Conservation (phyloP, 768 basidiomycete genomes). For the Leccinum obscurum region DNA sequence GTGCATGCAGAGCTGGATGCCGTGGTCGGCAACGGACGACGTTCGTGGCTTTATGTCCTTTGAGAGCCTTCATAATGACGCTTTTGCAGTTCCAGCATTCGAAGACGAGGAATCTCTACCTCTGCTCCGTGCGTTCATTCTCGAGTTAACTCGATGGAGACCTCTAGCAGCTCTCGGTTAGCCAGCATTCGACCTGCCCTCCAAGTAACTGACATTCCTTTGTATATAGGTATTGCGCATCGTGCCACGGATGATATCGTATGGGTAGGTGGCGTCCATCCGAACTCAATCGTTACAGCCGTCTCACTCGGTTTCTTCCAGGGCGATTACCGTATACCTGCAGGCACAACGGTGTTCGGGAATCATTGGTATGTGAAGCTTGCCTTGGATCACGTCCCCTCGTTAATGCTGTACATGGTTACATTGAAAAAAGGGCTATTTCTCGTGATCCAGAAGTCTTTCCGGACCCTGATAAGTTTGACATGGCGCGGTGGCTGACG, state of each 20-base stretch:
- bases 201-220: background rate
- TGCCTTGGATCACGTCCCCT: background rate
- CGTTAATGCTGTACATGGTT: background rate
- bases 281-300: background rate
- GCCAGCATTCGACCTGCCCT: background rate
- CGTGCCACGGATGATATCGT: conserved; percentile 19
- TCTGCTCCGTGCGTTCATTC: conserved; percentile 35
- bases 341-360: conserved; percentile 19
- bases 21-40: conserved; percentile 40
- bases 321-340: conserved; percentile 19
- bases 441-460: conserved; percentile 39
- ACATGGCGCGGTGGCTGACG: conserved; percentile 35
- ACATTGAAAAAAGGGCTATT: conserved; percentile 29
- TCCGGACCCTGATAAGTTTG: conserved; percentile 37
- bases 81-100: conserved; percentile 35
- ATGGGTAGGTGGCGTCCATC: conserved; percentile 13
- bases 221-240: conserved; percentile 10
- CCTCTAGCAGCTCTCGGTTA: conserved; percentile 28
- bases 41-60: conserved; percentile 2
- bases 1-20: conserved; percentile 54
- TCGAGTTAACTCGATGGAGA: conserved; percentile 37
- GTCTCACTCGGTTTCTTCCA: background rate
- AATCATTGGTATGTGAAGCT: conserved; percentile 17
- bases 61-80: background rate
- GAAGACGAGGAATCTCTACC: conserved; percentile 32